These are phyloP conservation scores for Penicillium sp. DNA, from an alignment of 2,329 filamentous ascomycete genomes.

Conservation along the genomic window DNA sequence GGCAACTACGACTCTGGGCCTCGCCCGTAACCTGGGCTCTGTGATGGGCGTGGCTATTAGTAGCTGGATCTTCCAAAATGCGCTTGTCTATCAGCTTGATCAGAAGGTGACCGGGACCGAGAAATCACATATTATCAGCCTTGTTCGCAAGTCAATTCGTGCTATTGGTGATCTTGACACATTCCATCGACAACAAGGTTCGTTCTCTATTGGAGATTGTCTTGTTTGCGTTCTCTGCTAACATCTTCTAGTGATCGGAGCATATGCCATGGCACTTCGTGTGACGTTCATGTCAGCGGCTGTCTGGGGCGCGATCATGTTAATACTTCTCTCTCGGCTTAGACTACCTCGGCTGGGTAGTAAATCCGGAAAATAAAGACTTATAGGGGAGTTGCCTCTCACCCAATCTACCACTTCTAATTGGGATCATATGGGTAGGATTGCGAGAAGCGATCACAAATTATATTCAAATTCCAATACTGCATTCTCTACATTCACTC, in stretches of 20 bases:
- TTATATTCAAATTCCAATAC: too few species aligned
- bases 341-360: conserved; percentile 34
- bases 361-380: conserved; percentile 16
- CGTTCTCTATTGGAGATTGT: neutral
- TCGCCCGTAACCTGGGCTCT: conserved; percentile 69
- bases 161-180: conserved; percentile 48
- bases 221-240: conserved; percentile 8
- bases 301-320: conserved; percentile 34
- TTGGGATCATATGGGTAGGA: too few species aligned
- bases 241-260: conserved; percentile 32
- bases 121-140: conserved; percentile 53
- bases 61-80: conserved; percentile 72
- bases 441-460: too few species aligned
- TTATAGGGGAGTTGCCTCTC: too few species aligned
- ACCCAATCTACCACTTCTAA: too few species aligned
- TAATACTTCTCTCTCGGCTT: conserved; percentile 32
- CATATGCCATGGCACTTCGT: conserved; percentile 38
- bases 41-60: conserved; percentile 72
- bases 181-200: conserved; percentile 49
- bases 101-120: conserved; percentile 58
- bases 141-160: conserved; percentile 51
- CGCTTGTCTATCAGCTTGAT: conserved; percentile 60
- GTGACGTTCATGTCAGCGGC: conserved; percentile 40
- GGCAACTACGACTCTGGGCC: conserved; percentile 66
- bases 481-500: too few species aligned